Percentiles rank a stretch among this genome's conserved stretches.
phyloP scores from a whole-genome alignment of 768 basidiomycete species.

The Mycena olivaceomarginata region DNA sequence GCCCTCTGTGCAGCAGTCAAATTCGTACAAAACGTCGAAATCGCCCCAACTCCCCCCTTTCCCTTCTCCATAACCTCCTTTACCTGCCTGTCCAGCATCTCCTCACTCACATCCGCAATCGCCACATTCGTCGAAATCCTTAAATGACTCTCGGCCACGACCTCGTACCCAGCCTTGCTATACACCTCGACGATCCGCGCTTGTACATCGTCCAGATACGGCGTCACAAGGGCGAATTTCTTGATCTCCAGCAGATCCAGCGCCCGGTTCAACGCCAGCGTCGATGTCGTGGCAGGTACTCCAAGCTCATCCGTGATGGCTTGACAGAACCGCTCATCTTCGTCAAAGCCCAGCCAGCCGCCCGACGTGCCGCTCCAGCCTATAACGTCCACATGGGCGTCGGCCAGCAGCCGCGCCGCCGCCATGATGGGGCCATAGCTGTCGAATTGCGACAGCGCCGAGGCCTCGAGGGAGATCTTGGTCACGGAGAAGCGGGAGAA shows the following conservation, averaged over 20 bases:
- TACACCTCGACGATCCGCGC: slow-evolving; percentile 33
- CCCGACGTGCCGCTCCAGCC: slow-evolving; percentile 33
- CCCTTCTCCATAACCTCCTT: slow-evolving; percentile 32
- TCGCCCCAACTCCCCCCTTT: slow-evolving; percentile 29
- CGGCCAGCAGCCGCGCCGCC: slow-evolving; percentile 33
- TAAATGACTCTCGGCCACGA: slow-evolving; percentile 31
- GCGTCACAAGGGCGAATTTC: slow-evolving; percentile 34
- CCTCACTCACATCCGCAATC: slow-evolving; percentile 31
- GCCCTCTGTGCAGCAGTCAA: slow-evolving; percentile 32
- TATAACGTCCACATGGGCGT: slow-evolving; percentile 31
- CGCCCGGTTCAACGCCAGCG: slow-evolving; percentile 31
- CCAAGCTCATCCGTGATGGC: slow-evolving; percentile 28
- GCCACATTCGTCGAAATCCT: slow-evolving; percentile 33
- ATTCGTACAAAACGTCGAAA: slow-evolving; percentile 33
- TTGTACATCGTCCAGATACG: slow-evolving; percentile 33
- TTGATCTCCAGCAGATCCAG: slow-evolving; percentile 34
- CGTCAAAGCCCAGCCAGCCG: slow-evolving; percentile 31
- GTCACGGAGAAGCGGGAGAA: slow-evolving; percentile 32
- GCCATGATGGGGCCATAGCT: slow-evolving; percentile 27
- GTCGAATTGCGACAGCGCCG: slow-evolving; percentile 29
- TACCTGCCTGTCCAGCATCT: slow-evolving; percentile 29
- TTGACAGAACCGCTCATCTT: slow-evolving; percentile 32
- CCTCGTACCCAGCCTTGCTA: slow-evolving; percentile 31
- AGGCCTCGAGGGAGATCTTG: slow-evolving; percentile 35
- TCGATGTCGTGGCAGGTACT: slow-evolving; percentile 29